Evolutionary conservation across 495 filamentous ascomycete species (phyloP), one percentile per base, ranked within the genome.

Genomic region (Jackrogersella minutella): DNA sequence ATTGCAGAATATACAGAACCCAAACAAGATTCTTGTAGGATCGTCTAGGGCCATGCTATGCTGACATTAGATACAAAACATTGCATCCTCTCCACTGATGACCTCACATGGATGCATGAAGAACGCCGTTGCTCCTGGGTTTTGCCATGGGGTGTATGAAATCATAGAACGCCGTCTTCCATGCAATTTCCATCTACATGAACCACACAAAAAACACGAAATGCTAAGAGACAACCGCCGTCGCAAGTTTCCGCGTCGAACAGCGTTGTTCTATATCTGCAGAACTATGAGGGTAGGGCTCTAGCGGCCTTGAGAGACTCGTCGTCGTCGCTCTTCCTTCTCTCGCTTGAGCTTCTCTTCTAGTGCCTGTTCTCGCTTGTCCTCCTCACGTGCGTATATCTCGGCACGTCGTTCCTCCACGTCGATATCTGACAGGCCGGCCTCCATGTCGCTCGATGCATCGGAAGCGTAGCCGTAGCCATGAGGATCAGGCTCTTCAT

Each of bases 401-500:
- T 80, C 78, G 6, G 86, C 85, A 22, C 72, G 60, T 41, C 78
- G 79, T 62, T 88, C 86, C 67, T 88, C 86, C 30, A 82, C 79
- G 33, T 87, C 80, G 13, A 88, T 84, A 51, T 88, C 86, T 14
- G 80, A 79, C 9, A 84, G 52, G 1, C 84, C 85, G 4, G 86
- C 86, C 70, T 88, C 86, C 86, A 88, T 88, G 65, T 88, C 86
- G 4, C 84, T 85, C 14, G 80, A 82, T 6, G 46, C 77, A 28
- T 83, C 83, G 1, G 80, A 83, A 28, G 78, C 81, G 33, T 82
- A 80, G 8, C 74, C 71, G 40, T 83, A 80, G 16, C 74, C 66
- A 21, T 69, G 68, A 5, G 74, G 74, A 19, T 80, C 81, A 13
- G 83, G 80, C 0, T 79, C 77, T 28, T 80, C 79, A 3, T 85